Base-by-base conservation (phyloP, 179 eudicot genomes). In the Dionaea muscipula region DNA sequence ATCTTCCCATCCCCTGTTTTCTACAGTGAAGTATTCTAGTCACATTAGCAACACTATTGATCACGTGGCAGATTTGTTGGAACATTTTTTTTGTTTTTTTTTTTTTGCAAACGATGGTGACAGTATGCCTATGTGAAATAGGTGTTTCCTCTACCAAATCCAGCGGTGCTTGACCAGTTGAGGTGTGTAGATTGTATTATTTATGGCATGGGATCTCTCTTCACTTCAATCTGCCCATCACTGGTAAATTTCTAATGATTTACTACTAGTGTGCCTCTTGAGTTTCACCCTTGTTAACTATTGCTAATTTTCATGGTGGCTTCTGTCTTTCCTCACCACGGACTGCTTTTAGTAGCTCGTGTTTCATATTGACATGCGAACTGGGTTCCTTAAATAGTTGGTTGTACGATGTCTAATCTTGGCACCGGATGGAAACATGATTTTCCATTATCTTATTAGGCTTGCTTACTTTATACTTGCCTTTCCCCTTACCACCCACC, bases 151-250 rank as follows among this genome's bases (percentile, higher is more conserved):
- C 65, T 58, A 21, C 78, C 75, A 47, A 84, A 91, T 64, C 82
- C 94, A 46, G 67, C 72, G 66, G 95, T 84, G 51, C 55, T 84
- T 64, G 82, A 81, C 36, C 94, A 87, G 76, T 68, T 91, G 77
- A 65, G 41, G 44, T 79, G 70, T 36, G 86, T 84, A 28, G 82
- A 91, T 64, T 84, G 98, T 74, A 71, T 91, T 53, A 69, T 91
- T 47, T 91, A 78, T 67, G 91, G 91, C 24, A 91, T 91, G 98
- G 98, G 98, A 45, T 91, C 98, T 54, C 91, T 91, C 61, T 91
- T 87, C 65, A 91, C 98, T 43, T 91, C 98, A 40, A 64, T 87
- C 53, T 91, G 98, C 71, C 95, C 95, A 40, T 91, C 98, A 23
- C 78, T 91, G 91, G 98, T 86, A 83, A 67, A 39, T 19, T 31